Base-by-base conservation (phyloP, 352 stramenopile species). In the Phytophthora chlamydospora region DNA sequence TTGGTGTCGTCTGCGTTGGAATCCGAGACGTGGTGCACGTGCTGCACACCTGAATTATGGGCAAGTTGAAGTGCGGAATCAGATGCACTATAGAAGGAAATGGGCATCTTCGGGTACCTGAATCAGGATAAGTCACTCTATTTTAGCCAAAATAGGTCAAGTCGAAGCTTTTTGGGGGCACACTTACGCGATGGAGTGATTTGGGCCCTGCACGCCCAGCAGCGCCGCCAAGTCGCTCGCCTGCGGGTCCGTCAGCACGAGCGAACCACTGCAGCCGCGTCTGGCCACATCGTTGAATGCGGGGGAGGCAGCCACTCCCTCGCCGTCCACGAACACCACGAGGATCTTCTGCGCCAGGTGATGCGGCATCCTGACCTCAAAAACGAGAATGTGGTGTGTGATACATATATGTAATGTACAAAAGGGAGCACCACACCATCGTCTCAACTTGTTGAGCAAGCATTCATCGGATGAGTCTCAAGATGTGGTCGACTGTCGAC, bases 71-170 rank as follows among this genome's bases (percentile, higher is more conserved):
- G 61, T 14, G 76, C 58, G 13, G 53, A 57, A 16, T 66, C 24
- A 1, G 74, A 88, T 12, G 71, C 44, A 39, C 74, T 89, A 59
- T 86, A 88, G 33, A 91, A 80, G 7, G 72, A 71, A 50, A 89
- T 67, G 4, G 84, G 81, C 55, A 90, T 70, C 53, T 80, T 81
- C 7, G 76, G 78, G 45, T 79, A 90, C 44, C 83, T 93, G 29
- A 35, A 56, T 51, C 17, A 51, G 8, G n/a, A 19, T 39, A 55
- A 5, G 32, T 31, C 35, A 56, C 11, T 17, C 36, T n/a, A 48
- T 36, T 48, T 46, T 11, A 45, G 45, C 8, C 7, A 13, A 44
- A 40, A 27, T 17, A 16, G 3, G 12, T 40, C 19, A 44, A 31
- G 6, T 29, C 7, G 14, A 54, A 40, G 66, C 47, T 33, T 61